Conservation (phyloP, 2,329 filamentous ascomycete genomes). For the Neonectria punicea region DNA sequence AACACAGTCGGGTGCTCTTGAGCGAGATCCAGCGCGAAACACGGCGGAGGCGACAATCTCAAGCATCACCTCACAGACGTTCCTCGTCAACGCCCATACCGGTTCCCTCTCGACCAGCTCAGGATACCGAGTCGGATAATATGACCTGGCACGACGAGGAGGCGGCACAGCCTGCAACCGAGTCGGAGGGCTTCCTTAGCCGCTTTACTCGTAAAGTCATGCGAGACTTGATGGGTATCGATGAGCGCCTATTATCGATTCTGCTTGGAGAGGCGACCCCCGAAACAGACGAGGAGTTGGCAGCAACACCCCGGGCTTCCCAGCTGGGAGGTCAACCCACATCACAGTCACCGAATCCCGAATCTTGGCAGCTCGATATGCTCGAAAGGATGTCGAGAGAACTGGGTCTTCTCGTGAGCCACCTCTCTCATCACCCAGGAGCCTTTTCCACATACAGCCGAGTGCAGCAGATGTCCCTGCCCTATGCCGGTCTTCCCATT, state of each 20-base stretch:
- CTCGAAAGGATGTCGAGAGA: slow-evolving; percentile 88
- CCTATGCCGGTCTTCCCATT: slow-evolving; percentile 81
- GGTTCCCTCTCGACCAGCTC: slow-evolving; percentile 39
- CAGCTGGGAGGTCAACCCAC: slow-evolving; percentile 42
- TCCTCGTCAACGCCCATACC: slow-evolving; percentile 43
- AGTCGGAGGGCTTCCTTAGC: slow-evolving; percentile 78
- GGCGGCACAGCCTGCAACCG: slow-evolving; percentile 54
- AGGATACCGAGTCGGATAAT: slow-evolving; percentile 51
- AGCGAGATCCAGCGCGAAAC: slow-evolving; percentile 93
- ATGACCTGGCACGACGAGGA: slow-evolving; percentile 66
- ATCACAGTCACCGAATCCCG: slow-evolving; percentile 47
- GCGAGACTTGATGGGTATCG: slow-evolving; percentile 88
- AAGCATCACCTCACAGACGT: slow-evolving; percentile 56
- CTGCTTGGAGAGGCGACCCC: slow-evolving; percentile 86
- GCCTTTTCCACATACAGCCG: slow-evolving; percentile 86
- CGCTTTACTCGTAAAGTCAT: slow-evolving; percentile 88
- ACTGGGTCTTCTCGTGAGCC: slow-evolving; percentile 83
- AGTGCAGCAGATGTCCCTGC: slow-evolving; percentile 71
- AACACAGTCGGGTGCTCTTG: slow-evolving; percentile 86
- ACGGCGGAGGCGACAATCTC: slow-evolving; percentile 71
- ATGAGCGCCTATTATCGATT: slow-evolving; percentile 84
- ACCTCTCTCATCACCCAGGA: slow-evolving; percentile 82
- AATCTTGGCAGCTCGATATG: slow-evolving; percentile 79
- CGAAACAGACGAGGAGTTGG: slow-evolving; percentile 58
- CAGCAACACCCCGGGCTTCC: slow-evolving; percentile 59